Conservation (phyloP, 2,329 filamentous ascomycete genomes). For the Stagonosporopsis rhizophila region DNA sequence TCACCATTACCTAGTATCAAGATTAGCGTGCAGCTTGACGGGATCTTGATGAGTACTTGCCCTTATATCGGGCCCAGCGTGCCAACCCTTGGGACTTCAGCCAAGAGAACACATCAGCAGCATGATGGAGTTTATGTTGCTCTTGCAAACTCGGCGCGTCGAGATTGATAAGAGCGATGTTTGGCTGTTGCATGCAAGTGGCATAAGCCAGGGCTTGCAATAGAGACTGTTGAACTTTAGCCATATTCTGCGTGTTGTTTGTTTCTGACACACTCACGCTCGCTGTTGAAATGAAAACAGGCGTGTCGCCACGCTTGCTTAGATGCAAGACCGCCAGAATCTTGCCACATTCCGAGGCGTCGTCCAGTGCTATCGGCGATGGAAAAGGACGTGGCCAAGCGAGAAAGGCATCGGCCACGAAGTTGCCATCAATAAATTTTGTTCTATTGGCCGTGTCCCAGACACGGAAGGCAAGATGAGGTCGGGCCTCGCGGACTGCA, state of each 20-base stretch:
- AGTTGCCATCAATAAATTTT: slow-evolving; percentile 6
- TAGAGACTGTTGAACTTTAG: background rate
- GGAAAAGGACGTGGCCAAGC: slow-evolving; percentile 1
- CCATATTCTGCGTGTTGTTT: background rate
- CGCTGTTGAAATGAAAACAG: slow-evolving; percentile 12
- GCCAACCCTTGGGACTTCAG: slow-evolving; percentile 1
- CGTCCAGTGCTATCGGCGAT: slow-evolving; percentile 11
- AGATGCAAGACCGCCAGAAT: slow-evolving; percentile 6
- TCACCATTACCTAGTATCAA: background rate
- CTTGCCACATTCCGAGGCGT: background rate
- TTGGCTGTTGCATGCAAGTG: slow-evolving; percentile 3
- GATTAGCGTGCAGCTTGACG: background rate
- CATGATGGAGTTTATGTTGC: slow-evolving; percentile 1
- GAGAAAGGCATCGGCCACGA: slow-evolving; percentile 7
- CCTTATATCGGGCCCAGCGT: slow-evolving; percentile 10
- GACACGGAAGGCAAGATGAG: slow-evolving; percentile 7
- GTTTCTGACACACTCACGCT: background rate
- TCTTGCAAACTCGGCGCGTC: background rate
- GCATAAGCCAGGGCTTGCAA: slow-evolving; percentile 16
- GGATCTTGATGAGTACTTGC: background rate
- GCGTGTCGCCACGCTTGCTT: slow-evolving; percentile 3
- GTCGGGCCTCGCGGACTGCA: no score
- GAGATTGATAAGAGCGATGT: slow-evolving; percentile 6
- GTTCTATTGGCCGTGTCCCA: slow-evolving; percentile 17
- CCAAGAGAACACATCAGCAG: background rate